These are phyloP conservation scores for Domatiomyces catenatus DNA, from an alignment of 2,329 filamentous ascomycete genomes.

Conservation along the genomic window DNA sequence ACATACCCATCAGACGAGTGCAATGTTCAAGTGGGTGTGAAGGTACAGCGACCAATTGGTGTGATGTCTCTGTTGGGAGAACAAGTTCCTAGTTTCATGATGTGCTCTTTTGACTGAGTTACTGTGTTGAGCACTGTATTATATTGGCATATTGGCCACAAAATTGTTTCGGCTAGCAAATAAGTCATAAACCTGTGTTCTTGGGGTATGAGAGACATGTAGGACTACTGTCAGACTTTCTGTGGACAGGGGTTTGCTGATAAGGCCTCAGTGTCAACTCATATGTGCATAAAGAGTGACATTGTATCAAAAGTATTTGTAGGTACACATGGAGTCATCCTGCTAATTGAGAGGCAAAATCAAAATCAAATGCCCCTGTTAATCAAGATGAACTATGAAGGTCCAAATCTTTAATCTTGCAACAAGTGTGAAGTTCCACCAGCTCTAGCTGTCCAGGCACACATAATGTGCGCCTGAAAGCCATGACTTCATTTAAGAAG, in stretches of 20 bases:
- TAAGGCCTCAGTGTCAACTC: no score
- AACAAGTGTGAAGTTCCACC: constrained; percentile 5
- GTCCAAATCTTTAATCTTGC: constrained; percentile 6
- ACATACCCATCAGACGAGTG: constrained; percentile 2
- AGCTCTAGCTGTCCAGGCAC: constrained; percentile 4
- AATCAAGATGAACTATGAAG: constrained; percentile 9
- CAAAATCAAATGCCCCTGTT: constrained; percentile 1
- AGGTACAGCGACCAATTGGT: neutral
- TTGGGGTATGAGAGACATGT: no score
- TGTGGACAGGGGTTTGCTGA: neutral
- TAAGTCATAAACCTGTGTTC: no score
- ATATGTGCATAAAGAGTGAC: neutral
- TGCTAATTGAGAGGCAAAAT: constrained; percentile 6
- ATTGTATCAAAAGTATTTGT: neutral
- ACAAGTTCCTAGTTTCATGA: neutral
- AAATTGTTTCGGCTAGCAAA: no score
- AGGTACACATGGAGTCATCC: constrained; percentile 11
- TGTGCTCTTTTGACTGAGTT: neutral
- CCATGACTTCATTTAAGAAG: constrained; percentile 6
- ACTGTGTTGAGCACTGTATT: no score
- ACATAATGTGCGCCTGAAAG: constrained; percentile 5
- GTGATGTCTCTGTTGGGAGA: neutral
- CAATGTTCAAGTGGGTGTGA: constrained; percentile 4
- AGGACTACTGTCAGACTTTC: no score
- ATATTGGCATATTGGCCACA: no score